Base-by-base conservation (phyloP, 148 eudicot species). In the Chenopodium quinoa region DNA sequence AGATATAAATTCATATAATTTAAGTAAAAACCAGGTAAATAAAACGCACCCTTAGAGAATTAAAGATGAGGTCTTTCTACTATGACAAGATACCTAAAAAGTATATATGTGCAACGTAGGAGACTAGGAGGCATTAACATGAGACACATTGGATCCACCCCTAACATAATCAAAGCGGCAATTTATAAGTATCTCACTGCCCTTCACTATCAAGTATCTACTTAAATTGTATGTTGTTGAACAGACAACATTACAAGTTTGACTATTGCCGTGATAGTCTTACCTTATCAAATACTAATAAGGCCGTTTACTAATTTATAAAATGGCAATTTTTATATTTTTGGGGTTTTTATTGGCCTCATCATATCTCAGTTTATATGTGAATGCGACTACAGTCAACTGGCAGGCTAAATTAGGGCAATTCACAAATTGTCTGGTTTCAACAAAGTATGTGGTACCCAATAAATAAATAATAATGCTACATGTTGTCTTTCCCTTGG, bases 361-460 rank as follows among this genome's bases (percentile, higher is more conserved):
- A 48, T 10, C 32, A 19, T 25, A 54, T 54, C 13, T 54, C 16
- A 14, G 46, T 27, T 62, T 62, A n/a, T 67, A 65, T 81, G 83
- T 81, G 84, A 76, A 82, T 75, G 60, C 56, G 83, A 75, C 83
- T 62, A 75, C 58, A 75, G 69, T 75, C 67, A 48, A 65, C 46
- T 14, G 16, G 16, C 19, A 27, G 66, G 52, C 79, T 54, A 65
- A 31, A 29, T 64, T 75, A 37, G 66, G 79, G 50, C 77, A 64
- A 34, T 40, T 40, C 44, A 40, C 44, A 6, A 40, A 40, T 62
- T 76, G 50, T 54, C 46, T 31, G 73, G 70, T 76, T 80, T 71
- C 17, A 22, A 31, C 40, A n/a, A 12, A 46, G 54, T 50, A 9
- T 62, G 44, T 63, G 58, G 66, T 14, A 23, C 50, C 75, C 31